Conservation (phyloP, 129 eudicot species). For the Flaveria linearis region DNA sequence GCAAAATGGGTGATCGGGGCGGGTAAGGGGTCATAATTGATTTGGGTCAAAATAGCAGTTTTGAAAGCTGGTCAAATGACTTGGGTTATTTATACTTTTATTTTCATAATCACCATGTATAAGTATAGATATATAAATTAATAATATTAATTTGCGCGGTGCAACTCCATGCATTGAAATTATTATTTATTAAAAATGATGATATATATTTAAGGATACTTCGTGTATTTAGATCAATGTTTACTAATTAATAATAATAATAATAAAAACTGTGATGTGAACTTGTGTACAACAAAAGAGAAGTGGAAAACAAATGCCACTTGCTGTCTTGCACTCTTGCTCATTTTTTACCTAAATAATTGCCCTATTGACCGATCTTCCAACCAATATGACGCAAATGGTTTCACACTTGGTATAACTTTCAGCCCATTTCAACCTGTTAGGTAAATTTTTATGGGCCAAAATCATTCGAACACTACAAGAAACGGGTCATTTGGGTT, state of each 20-base stretch:
- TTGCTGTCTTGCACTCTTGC: not conserved
- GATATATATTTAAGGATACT: not conserved
- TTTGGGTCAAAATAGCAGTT: not conserved
- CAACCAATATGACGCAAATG: not conserved
- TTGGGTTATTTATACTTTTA: not conserved
- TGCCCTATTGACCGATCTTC: not conserved
- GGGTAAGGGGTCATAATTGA: slow-evolving; percentile 1
- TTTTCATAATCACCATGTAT: not conserved
- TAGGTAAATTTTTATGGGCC: not conserved
- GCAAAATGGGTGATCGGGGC: not conserved
- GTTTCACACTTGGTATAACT: not conserved
- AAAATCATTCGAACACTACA: not conserved
- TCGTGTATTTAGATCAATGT: not conserved
- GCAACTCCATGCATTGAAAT: not conserved
- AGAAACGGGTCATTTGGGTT: not conserved
- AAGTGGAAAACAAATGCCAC: not conserved
- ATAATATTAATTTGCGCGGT: not conserved
- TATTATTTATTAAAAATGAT: not conserved
- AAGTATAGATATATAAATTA: not conserved
- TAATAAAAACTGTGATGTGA: not conserved
- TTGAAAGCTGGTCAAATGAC: slow-evolving; percentile 9
- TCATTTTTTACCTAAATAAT: not conserved
- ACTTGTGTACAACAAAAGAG: not conserved
- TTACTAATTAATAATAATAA: not conserved
- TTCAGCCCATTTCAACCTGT: not conserved